Evolutionary conservation across 805 yeast species (phyloP).

Genomic region (Dipodascopsis uninucleata): DNA sequence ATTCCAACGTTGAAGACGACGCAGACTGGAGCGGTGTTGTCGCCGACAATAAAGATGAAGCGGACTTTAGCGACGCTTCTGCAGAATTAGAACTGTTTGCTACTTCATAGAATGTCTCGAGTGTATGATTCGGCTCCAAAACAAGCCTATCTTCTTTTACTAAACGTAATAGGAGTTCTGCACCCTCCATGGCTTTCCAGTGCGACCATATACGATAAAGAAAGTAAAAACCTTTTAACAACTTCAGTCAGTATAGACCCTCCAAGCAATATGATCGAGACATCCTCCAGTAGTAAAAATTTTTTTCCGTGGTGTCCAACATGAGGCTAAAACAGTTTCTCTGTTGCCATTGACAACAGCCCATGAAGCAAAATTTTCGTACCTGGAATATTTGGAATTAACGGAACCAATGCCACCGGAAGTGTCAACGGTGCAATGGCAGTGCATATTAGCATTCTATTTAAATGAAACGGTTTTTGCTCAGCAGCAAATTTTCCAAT

Average conservation of each 20-base stretch:
- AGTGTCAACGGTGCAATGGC: constrained; percentile 69
- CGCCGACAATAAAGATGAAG: too few species aligned
- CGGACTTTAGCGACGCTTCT: too few species aligned
- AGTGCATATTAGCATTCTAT: constrained; percentile 51
- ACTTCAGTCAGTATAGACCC: background rate
- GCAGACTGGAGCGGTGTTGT: background rate
- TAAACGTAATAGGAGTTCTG: constrained; percentile 59
- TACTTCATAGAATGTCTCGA: constrained; percentile 8
- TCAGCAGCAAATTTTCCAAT: constrained; percentile 43
- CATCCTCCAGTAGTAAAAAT: too few species aligned
- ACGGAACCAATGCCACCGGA: constrained; percentile 77
- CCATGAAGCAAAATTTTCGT: background rate
- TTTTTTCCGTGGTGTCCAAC: too few species aligned
- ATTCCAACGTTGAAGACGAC: background rate
- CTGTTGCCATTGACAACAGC: too few species aligned
- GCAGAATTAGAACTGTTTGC: too few species aligned
- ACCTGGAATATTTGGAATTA: constrained; percentile 91
- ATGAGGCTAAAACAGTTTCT: too few species aligned
- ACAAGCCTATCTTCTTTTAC: constrained; percentile 44
- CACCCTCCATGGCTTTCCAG: constrained; percentile 58
- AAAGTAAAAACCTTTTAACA: constrained; percentile 52
- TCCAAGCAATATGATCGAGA: background rate
- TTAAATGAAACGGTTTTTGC: constrained; percentile 53
- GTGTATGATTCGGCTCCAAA: constrained; percentile 30
- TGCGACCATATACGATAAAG: constrained; percentile 81